phyloP scores from a whole-genome alignment of 1,139 yeast genomes.

The Geotrichum candidum region DNA sequence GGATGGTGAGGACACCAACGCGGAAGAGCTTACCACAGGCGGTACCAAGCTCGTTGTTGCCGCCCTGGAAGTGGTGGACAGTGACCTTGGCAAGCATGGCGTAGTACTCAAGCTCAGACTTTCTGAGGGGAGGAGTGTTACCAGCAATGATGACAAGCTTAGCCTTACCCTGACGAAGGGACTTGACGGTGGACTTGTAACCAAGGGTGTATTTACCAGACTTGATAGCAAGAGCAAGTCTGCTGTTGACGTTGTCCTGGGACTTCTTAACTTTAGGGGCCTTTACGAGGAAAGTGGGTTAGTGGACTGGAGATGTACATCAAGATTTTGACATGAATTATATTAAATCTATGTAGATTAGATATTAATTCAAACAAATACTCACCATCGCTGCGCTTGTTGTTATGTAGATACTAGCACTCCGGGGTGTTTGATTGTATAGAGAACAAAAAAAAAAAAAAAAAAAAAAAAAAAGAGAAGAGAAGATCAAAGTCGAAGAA shows the following conservation, averaged over 20 bases:
- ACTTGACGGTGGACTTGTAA: slow-evolving; percentile 97
- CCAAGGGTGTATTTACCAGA: slow-evolving; percentile 99
- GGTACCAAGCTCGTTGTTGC: slow-evolving; percentile 99
- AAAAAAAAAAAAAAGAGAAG: too few species aligned
- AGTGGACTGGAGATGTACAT: neutral
- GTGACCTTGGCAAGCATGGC: slow-evolving; percentile 99
- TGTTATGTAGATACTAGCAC: slow-evolving; percentile 48
- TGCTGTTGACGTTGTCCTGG: slow-evolving; percentile 95
- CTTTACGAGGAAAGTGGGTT: slow-evolving; percentile 37
- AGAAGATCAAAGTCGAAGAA: neutral
- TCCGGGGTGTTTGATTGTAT: slow-evolving; percentile 55
- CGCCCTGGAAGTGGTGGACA: slow-evolving; percentile 98
- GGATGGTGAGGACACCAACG: slow-evolving; percentile 93
- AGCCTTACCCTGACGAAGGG: slow-evolving; percentile 93
- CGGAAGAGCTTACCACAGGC: slow-evolving; percentile 99
- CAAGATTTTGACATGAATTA: neutral
- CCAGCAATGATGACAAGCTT: slow-evolving; percentile 97
- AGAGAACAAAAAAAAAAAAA: neutral
- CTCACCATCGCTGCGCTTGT: slow-evolving; percentile 93
- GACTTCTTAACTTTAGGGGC: slow-evolving; percentile 91
- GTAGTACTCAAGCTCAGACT: slow-evolving; percentile 99
- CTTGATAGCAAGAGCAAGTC: slow-evolving; percentile 96
- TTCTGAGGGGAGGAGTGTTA: slow-evolving; percentile 99
- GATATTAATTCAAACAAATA: slow-evolving; percentile 34
- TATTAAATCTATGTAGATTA: neutral